These are phyloP conservation scores for Chrysosporium keratinophilum DNA, from an alignment of 2,329 filamentous ascomycete genomes.

Conservation along the genomic window DNA sequence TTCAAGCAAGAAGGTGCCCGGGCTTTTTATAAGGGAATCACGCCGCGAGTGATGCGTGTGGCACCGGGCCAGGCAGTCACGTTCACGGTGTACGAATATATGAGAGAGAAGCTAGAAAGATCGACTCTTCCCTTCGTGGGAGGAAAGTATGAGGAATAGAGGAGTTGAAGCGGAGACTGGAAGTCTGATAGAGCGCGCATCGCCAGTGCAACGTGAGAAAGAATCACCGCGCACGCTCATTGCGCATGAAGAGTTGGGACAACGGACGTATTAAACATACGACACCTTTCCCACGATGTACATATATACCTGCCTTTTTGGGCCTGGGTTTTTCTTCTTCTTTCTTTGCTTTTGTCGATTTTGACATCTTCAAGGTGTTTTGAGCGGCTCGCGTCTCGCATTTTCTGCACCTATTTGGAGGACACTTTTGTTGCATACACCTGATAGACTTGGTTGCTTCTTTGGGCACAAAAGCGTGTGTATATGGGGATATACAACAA, in stretches of 20 bases:
- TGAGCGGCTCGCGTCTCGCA: conserved; percentile 9
- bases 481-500: conserved; percentile 4
- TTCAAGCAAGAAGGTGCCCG: conserved; percentile 88
- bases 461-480: background rate
- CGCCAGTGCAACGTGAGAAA: no score
- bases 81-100: conserved; percentile 64
- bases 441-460: conserved; percentile 9
- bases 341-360: background rate
- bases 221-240: no score
- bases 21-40: conserved; percentile 99
- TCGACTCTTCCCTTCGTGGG: conserved; percentile 50
- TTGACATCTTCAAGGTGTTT: conserved; percentile 6
- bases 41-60: conserved; percentile 91
- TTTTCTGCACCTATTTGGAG: conserved; percentile 3
- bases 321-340: background rate
- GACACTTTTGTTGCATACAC: conserved; percentile 3
- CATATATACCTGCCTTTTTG: conserved; percentile 5
- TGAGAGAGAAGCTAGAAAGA: conserved; percentile 62
- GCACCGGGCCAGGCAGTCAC: conserved; percentile 84
- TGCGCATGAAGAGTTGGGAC: no score
- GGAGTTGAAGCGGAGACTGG: background rate
- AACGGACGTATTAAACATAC: background rate
- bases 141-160: conserved; percentile 56
- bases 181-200: background rate
- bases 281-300: background rate